Evolutionary conservation across 108 stramenopile species (phyloP).

Genomic region (Mediolabrus comicus): DNA sequence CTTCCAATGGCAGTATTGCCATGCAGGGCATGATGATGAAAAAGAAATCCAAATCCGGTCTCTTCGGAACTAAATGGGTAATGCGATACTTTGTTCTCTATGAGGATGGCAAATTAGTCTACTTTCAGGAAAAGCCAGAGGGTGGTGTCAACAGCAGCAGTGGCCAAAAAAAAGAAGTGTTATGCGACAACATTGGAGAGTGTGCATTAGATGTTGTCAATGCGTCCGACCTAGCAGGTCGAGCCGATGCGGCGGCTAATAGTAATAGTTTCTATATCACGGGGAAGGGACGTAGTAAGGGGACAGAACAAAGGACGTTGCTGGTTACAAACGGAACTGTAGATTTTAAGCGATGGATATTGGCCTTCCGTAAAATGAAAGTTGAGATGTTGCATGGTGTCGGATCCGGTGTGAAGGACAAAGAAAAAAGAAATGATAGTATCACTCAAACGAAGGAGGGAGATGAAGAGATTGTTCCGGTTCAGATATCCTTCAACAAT

Average conservation of each 20-base stretch:
- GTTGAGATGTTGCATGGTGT: constrained; percentile 11
- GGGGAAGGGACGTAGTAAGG: not conserved
- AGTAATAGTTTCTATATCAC: constrained; percentile 34
- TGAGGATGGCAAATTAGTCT: constrained; percentile 25
- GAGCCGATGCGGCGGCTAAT: constrained; percentile 12
- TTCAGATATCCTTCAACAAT: not conserved
- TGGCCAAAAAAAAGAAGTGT: not conserved
- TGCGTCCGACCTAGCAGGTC: constrained; percentile 5
- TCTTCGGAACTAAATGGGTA: constrained; percentile 10
- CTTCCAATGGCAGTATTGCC: not conserved
- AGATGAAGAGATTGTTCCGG: constrained; percentile 1
- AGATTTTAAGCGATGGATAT: constrained; percentile 30
- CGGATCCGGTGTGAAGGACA: not conserved
- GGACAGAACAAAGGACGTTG: constrained; percentile 6
- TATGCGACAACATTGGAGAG: constrained; percentile 14
- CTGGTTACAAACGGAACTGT: constrained; percentile 23
- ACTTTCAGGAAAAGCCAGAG: not conserved
- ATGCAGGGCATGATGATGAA: constrained; percentile 3
- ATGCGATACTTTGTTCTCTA: constrained; percentile 28
- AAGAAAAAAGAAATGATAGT: not conserved
- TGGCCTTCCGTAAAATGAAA: constrained; percentile 15
- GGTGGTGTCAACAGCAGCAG: not conserved
- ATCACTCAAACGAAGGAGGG: constrained; percentile 4
- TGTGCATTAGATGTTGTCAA: constrained; percentile 17
- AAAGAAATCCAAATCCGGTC: not conserved